Conservation (phyloP, 306 rosid species). For the Cucurbita maxima region DNA sequence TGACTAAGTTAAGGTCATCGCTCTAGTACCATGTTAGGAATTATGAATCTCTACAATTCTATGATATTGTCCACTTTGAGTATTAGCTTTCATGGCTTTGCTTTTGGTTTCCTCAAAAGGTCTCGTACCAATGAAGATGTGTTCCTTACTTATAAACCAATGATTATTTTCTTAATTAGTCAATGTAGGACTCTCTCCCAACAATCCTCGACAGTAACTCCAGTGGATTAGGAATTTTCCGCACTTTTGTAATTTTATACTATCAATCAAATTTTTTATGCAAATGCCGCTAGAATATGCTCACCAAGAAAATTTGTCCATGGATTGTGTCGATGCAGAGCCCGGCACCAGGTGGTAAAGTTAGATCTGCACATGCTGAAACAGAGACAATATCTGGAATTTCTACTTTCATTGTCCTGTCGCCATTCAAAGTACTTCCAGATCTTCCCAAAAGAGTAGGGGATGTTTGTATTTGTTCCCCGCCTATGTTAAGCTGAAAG, state of each 20-base stretch:
- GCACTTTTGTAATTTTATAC: neutral
- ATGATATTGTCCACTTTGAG: too few species aligned
- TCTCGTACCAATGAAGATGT: too few species aligned
- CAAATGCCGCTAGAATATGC: neutral
- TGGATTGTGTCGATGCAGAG: constrained; percentile 75
- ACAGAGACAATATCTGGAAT: constrained; percentile 82
- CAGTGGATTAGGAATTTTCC: too few species aligned
- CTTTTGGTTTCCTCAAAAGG: too few species aligned
- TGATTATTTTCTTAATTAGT: too few species aligned
- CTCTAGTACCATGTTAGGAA: too few species aligned
- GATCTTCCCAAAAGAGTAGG: constrained; percentile 43
- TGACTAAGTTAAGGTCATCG: too few species aligned
- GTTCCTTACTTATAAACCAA: too few species aligned
- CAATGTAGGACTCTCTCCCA: too few species aligned
- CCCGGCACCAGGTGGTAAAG: constrained; percentile 96
- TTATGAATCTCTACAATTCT: too few species aligned
- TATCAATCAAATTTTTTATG: neutral
- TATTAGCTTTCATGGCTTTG: too few species aligned
- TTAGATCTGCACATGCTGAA: constrained; percentile 87
- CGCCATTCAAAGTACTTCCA: constrained; percentile 35
- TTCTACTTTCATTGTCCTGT: constrained; percentile 56
- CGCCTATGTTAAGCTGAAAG: constrained; percentile 44
- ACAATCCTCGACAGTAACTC: too few species aligned
- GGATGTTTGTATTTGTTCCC: constrained; percentile 27
- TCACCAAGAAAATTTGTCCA: constrained; percentile 78